Percentiles rank a stretch among this genome's conserved stretches.
These are phyloP conservation scores for Adansonia gregorii DNA, from an alignment of 441 rosid species.

Conservation along the genomic window DNA sequence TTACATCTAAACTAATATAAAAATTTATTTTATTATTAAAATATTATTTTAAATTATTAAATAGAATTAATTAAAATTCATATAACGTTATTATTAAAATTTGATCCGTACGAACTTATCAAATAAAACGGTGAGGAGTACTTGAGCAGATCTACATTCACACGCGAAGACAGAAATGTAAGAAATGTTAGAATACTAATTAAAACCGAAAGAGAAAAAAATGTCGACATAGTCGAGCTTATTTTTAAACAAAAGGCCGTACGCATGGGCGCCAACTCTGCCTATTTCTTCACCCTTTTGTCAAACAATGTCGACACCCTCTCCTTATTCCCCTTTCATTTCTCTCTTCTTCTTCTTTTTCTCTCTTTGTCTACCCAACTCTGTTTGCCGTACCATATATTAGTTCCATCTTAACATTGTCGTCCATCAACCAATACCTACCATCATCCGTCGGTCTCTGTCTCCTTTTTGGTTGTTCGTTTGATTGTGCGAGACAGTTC, in stretches of 20 bases:
- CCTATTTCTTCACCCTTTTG: conserved; percentile 8
- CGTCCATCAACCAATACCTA: neutral
- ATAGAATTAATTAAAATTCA: no score
- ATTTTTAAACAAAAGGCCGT: neutral
- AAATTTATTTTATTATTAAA: no score
- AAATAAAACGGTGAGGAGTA: no score
- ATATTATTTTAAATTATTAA: no score
- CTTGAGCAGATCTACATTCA: no score
- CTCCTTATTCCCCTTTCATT: neutral
- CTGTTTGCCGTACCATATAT: neutral
- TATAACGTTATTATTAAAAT: no score
- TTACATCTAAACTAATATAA: no score
- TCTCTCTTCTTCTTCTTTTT: neutral
- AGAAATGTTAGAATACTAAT: no score
- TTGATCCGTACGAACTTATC: no score
- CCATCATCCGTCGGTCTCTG: neutral
- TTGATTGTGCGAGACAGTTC: neutral
- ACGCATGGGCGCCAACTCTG: neutral
- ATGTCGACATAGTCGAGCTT: conserved; percentile 42
- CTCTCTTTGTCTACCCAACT: neutral
- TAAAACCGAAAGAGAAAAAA: neutral
- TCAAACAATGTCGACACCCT: conserved; percentile 47
- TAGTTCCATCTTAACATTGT: neutral
- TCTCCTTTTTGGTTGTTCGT: neutral
- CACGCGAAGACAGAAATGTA: no score